A percentile compares a stretch with the other conserved stretches of the same genome.
phyloP scores from a whole-genome alignment of 2,329 filamentous ascomycete genomes.

The Colletotrichum graminicola region DNA sequence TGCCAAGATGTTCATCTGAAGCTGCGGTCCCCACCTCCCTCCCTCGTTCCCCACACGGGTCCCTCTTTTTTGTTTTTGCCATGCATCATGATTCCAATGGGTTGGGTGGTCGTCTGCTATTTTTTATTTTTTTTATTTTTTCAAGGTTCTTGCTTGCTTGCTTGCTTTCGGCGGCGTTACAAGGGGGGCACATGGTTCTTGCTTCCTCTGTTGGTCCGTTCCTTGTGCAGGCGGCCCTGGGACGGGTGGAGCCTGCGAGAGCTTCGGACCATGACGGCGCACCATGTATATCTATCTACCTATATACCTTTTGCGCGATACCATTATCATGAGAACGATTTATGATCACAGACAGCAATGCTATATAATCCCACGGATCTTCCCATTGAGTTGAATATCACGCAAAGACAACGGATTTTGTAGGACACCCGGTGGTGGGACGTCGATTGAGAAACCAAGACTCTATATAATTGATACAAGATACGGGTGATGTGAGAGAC shows the following conservation, averaged over 20 bases:
- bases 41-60: not conserved
- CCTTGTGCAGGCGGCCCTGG: constrained; percentile 1
- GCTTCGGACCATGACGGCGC: constrained; percentile 2
- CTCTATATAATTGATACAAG: constrained; percentile 32
- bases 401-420: not conserved
- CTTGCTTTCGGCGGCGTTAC: not conserved
- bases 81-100: not conserved
- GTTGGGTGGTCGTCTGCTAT: constrained; percentile 18
- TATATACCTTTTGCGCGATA: constrained; percentile 20
- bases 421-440: not conserved
- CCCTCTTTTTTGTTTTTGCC: not conserved
- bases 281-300: constrained; percentile 14
- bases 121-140: not conserved
- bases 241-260: not conserved
- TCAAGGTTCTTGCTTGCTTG: not conserved
- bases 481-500: constrained; percentile 4
- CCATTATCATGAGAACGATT: constrained; percentile 27
- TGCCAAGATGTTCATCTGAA: constrained; percentile 59
- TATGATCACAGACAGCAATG: constrained; percentile 10
- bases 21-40: not conserved
- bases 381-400: not conserved
- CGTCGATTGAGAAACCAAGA: constrained; percentile 19
- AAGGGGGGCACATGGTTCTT: not conserved
- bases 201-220: constrained; percentile 21
- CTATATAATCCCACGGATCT: not conserved